phyloP scores from a whole-genome alignment of 345 rosid genomes.

The Eutrema japonicum region DNA sequence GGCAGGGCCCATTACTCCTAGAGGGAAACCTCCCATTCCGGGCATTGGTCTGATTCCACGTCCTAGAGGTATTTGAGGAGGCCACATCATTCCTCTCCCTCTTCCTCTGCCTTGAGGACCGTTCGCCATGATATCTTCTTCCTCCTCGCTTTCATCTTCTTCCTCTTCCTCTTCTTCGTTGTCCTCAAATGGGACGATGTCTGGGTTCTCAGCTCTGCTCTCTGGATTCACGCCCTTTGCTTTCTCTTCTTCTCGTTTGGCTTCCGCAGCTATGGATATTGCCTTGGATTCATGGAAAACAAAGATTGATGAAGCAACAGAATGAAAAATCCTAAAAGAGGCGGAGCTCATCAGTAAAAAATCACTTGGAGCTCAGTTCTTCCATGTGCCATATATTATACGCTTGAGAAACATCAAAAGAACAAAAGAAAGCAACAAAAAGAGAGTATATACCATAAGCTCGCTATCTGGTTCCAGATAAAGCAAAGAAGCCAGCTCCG shows the following conservation, averaged over 20 bases:
- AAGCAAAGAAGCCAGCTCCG: constrained; percentile 90
- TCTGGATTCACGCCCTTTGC: constrained; percentile 94
- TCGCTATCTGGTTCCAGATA: constrained; percentile 97
- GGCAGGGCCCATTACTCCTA: constrained; percentile 76
- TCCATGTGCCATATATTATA: constrained; percentile 20
- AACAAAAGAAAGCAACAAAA: constrained; percentile 20
- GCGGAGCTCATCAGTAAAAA: not conserved
- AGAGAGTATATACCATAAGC: constrained; percentile 75
- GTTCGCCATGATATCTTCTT: constrained; percentile 53
- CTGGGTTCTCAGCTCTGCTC: constrained; percentile 78
- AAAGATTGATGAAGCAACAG: constrained; percentile 18
- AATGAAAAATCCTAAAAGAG: constrained; percentile 13
- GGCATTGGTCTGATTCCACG: constrained; percentile 90
- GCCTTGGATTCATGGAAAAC: constrained; percentile 46
- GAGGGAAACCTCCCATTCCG: constrained; percentile 82
- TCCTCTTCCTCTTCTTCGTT: constrained; percentile 99
- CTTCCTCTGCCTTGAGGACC: constrained; percentile 84
- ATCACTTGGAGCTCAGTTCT: constrained; percentile 11
- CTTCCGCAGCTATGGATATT: constrained; percentile 83
- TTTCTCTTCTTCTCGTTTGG: constrained; percentile 95
- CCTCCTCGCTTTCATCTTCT: constrained; percentile 86
- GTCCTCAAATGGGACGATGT: constrained; percentile 95
- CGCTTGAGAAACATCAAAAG: constrained; percentile 3
- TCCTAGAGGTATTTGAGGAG: constrained; percentile 79
- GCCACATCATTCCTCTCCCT: constrained; percentile 98